Evolutionary conservation across 352 stramenopile genomes (phyloP).

Genomic region (Lagenidium giganteum): DNA sequence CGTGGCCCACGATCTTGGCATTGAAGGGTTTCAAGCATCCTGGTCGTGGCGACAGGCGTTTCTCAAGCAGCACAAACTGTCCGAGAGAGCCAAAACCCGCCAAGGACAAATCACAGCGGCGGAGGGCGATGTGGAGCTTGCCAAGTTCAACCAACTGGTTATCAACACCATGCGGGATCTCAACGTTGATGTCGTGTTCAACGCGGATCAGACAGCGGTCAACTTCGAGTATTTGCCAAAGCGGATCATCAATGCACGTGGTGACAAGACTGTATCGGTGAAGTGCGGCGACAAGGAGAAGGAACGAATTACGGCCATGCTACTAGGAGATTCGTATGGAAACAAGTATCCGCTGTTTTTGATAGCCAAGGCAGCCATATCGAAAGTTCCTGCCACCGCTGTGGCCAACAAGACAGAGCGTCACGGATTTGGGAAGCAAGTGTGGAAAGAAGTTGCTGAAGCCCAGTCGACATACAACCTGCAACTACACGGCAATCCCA

Average conservation of each 20-base stretch:
- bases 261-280: conserved; percentile 18
- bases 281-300: conserved; percentile 11
- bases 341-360: conserved; percentile 8
- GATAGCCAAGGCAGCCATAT: not conserved
- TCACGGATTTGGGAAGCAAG: conserved; percentile 2
- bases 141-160: not conserved
- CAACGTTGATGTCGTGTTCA: conserved; percentile 8
- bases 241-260: conserved; percentile 5
- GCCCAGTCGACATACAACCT: not conserved
- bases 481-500: conserved; percentile 5
- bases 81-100: conserved; percentile 6
- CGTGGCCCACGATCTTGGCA: not conserved
- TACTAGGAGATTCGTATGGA: conserved; percentile 13
- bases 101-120: conserved; percentile 3
- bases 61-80: conserved; percentile 4
- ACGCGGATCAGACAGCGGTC: conserved; percentile 15
- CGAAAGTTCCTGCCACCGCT: not conserved
- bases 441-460: not conserved
- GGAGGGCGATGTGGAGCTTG: not conserved
- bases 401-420: not conserved
- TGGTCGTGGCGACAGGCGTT: conserved; percentile 6
- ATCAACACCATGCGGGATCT: not conserved
- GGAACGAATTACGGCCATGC: conserved; percentile 15
- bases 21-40: not conserved
- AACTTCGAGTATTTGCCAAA: conserved; percentile 19